Base-by-base conservation (phyloP, 2,329 filamentous ascomycete genomes). In the Neophaeococcomyces mojaviensis region DNA sequence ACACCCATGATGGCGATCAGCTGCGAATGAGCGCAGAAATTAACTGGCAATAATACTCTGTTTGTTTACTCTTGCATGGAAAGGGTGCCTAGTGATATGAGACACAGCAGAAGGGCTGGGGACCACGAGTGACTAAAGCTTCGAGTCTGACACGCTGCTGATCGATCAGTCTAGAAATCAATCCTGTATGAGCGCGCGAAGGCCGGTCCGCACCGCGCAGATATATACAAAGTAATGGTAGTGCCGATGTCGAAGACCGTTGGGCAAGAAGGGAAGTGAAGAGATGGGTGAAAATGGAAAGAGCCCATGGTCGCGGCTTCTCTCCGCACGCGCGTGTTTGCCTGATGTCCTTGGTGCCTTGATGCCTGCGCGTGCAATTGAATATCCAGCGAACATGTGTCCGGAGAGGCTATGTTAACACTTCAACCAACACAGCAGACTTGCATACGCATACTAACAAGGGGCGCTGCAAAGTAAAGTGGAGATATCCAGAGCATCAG, bases 1-100 rank as follows among this genome's bases (percentile, higher is more conserved):
- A 95, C 89, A 84, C 88, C 88, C 88, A 95, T 95, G 48, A 53
- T 61, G 55, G 49, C 49, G 48, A 30, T 34, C 33, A 15, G 18
- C n/a, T 28, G 20, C 13, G 12, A 24, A 15, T 28, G 24, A 28
- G 10, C 22, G 37, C 26, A 24, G 7, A 7, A 35, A n/a, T 32
- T 8, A 32, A 16, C n/a, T 35, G n/a, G 37, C 13, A 28, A 13
- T 18, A 28, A 39, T 6, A 20, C 10, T 26, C 20, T 26, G n/a
- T 24, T 8, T 24, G 6, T 20, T 20, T 18, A 20, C 10, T 4
- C 22, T 3, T 24, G 22, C 37, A 39, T 39, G 19, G 15, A 28
- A 18, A n/a, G 37, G 37, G 18, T 39, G 19, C 37, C 37, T 39
- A 20, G 19, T 38, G 32, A 35, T 35, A 15, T 35, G 24, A 28